phyloP scores from a whole-genome alignment of 106 monocot genomes.

The Dendrobium chrysotoxum region DNA sequence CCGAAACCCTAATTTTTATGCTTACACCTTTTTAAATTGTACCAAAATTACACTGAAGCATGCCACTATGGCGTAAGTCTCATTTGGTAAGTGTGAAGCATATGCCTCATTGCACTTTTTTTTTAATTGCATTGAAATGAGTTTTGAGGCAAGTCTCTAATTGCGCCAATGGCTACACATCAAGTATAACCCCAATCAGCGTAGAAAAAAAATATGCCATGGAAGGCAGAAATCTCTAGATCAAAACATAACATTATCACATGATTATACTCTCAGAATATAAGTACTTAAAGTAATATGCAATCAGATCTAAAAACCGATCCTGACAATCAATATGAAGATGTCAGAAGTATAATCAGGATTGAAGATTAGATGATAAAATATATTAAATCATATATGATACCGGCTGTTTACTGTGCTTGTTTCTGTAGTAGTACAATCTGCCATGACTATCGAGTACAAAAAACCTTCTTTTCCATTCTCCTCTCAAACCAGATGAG shows the following conservation, averaged over 20 bases:
- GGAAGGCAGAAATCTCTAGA: neutral
- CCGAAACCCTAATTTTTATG: no score
- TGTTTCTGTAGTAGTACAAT: conserved; percentile 85
- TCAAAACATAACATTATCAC: neutral
- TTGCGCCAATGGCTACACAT: neutral
- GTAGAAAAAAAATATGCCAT: neutral
- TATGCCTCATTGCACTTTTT: no score
- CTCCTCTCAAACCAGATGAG: conserved; percentile 72
- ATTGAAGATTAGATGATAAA: neutral
- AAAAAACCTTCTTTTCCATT: conserved; percentile 95
- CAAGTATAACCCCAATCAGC: neutral
- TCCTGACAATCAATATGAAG: neutral
- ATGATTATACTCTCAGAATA: neutral
- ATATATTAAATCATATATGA: conserved; percentile 5
- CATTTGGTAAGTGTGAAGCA: neutral
- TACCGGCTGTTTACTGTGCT: conserved; percentile 59
- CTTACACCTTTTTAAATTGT: no score
- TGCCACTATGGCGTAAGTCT: no score
- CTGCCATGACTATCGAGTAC: conserved; percentile 88
- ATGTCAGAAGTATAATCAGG: neutral
- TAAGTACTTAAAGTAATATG: neutral
- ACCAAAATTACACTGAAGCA: no score
- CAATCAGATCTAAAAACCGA: neutral
- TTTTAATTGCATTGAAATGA: no score
- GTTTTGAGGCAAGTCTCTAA: no score